Evolutionary conservation across 306 rosid species (phyloP).

Genomic region (Citrullus colocynthis): DNA sequence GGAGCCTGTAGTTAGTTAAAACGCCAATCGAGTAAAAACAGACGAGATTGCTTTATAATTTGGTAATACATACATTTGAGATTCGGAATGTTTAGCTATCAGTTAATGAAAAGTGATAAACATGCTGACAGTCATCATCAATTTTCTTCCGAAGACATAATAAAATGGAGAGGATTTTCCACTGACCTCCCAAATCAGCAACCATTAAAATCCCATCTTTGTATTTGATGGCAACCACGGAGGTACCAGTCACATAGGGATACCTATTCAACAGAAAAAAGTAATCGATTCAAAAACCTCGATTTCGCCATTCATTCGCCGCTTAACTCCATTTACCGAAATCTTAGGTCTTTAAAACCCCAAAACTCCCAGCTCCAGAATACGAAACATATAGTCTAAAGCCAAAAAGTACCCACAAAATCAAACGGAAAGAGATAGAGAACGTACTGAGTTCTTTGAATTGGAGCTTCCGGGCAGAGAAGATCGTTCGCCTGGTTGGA

Average conservation of each 20-base stretch:
- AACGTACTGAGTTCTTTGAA: slow-evolving; percentile 55
- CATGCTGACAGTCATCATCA: background rate
- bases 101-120: background rate
- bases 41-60: background rate
- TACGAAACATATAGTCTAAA: background rate
- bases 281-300: background rate
- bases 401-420: background rate
- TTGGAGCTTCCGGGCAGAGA: slow-evolving; percentile 22
- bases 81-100: background rate
- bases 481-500: slow-evolving; percentile 20
- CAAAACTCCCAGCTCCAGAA: background rate
- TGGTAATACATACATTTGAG: background rate
- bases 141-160: background rate
- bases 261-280: slow-evolving; percentile 25
- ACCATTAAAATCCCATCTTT: slow-evolving; percentile 94
- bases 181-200: slow-evolving; percentile 89
- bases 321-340: background rate
- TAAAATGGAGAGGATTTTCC: background rate
- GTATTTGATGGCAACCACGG: slow-evolving; percentile 84
- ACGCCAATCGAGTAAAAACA: background rate
- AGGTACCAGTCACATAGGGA: slow-evolving; percentile 88
- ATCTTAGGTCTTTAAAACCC: slow-evolving; percentile 2
- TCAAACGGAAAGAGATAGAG: background rate
- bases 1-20: slow-evolving; percentile 42
- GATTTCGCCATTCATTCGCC: background rate